Conservation (phyloP, 352 stramenopile species). For the Phytopythium boreale region DNA sequence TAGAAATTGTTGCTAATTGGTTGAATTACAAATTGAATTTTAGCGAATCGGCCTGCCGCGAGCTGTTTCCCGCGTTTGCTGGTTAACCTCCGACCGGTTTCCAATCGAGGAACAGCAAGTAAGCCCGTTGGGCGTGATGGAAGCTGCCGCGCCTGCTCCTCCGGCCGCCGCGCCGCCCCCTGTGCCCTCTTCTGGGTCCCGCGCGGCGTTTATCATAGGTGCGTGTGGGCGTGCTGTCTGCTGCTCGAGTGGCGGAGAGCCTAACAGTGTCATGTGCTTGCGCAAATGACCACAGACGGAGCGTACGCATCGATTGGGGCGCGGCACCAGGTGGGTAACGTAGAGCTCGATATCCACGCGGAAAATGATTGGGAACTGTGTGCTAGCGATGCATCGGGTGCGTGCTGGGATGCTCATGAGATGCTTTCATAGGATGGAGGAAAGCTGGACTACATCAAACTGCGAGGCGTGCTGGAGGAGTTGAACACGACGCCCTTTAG, state of each 20-base stretch:
- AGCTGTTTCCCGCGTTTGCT: neutral
- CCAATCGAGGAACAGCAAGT: neutral
- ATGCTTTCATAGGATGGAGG: slow-evolving; percentile 25
- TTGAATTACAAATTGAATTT: neutral
- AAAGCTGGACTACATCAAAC: slow-evolving; percentile 69
- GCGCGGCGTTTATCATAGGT: slow-evolving; percentile 73
- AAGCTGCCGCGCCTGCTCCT: neutral
- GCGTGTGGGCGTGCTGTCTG: neutral
- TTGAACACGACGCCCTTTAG: slow-evolving; percentile 37
- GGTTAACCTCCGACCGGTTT: neutral
- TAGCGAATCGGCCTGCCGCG: neutral
- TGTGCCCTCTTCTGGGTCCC: slow-evolving; percentile 19
- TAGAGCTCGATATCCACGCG: neutral
- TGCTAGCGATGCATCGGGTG: neutral
- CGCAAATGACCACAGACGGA: slow-evolving; percentile 35
- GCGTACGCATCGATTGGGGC: slow-evolving; percentile 70
- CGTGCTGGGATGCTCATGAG: neutral
- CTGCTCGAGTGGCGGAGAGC: neutral
- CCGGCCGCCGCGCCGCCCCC: slow-evolving; percentile 8
- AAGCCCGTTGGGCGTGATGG: too few species aligned
- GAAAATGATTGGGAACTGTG: neutral
- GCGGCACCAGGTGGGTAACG: slow-evolving; percentile 13
- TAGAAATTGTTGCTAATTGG: neutral
- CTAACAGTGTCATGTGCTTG: slow-evolving; percentile 1
- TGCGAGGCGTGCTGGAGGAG: slow-evolving; percentile 57